Evolutionary conservation across 106 monocot species (phyloP), one percentile per base, ranked within the genome.

Genomic region (Gastrodia elata): DNA sequence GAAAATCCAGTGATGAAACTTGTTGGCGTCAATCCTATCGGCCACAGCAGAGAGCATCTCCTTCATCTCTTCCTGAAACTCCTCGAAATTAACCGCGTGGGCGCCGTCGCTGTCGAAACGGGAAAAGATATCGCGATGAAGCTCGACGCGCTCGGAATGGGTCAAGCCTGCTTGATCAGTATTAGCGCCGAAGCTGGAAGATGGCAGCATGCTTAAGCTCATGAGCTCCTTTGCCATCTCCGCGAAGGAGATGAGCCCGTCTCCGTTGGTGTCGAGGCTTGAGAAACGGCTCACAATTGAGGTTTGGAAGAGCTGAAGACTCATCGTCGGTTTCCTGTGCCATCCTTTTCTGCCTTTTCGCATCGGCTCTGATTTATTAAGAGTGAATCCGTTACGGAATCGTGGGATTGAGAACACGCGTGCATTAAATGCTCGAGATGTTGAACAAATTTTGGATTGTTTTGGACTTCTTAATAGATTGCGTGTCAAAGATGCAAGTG

Each of bases 41-140:
- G 87, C 89, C 40, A 93, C 85, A 7, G 89, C 93, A 6, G 90
- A 75, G 83, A 93, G 70, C 69, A 89, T 70, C 83, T 93, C 83
- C 86, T 43, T 84, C 80, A 84, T 84, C 84, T 89, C 88, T 6
- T 39, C 80, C 42, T 52, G 37, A 68, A 88, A 92, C 82, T 89
- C 92, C 71, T 82, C 86, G 74, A 80, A 41, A 35, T 86, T 84
- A 2, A 92, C 84, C 11, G 30, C 61, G 0, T 84, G 86, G 43
- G 70, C 55, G 9, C 84, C 84, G 46, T 92, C 80, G 74, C 61
- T 75, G 68, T 91, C 91, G 46, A 91, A 91, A 24, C 73, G 68
- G 7, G 61, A 43, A 48, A 86, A 91, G 15, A 88, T 68, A 52
- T 75, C 68, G 33, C 65, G 78, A 72, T 91, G 83, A 4, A 91